phyloP scores from a whole-genome alignment of 1,284 basidiomycete genomes.

The Spongispora temasekensis region DNA sequence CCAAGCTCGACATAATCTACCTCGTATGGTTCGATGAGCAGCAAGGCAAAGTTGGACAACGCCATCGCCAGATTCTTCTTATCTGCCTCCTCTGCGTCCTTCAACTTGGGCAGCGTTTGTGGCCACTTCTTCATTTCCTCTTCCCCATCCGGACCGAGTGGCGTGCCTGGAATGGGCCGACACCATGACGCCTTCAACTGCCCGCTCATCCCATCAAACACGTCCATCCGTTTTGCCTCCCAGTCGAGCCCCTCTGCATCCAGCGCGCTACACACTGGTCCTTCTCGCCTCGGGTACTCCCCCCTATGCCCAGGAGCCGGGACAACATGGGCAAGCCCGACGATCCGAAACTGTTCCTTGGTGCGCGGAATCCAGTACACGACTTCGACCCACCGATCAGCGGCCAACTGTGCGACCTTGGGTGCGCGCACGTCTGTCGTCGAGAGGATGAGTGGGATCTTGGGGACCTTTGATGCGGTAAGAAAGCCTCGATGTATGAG shows the following conservation, averaged over 20 bases:
- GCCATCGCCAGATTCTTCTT: constrained; percentile 49
- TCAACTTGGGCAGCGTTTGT: constrained; percentile 38
- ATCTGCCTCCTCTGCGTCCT: constrained; percentile 48
- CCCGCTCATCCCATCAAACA: constrained; percentile 55
- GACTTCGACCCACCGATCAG: constrained; percentile 48
- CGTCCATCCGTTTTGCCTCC: constrained; percentile 55
- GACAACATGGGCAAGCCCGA: too few relatives aligned
- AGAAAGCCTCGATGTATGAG: constrained; percentile 60
- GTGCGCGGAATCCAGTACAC: constrained; percentile 61
- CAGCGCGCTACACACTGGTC: constrained; percentile 41
- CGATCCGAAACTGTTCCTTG: constrained; percentile 61
- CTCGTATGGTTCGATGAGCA: constrained; percentile 62
- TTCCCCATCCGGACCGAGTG: constrained; percentile 43
- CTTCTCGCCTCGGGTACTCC: constrained; percentile 44
- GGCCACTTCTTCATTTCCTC: constrained; percentile 64
- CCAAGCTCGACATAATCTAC: constrained; percentile 66
- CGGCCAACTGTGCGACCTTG: constrained; percentile 52
- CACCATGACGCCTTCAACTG: constrained; percentile 68
- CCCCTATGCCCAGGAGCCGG: too few relatives aligned
- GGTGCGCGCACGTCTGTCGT: constrained; percentile 64
- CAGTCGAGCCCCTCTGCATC: constrained; percentile 52
- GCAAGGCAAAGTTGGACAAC: constrained; percentile 60
- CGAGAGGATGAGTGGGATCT: constrained; percentile 54
- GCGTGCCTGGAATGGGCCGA: constrained; percentile 56
- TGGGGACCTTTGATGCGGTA: constrained; percentile 38